phyloP scores from a whole-genome alignment of 257 asterid species.

The Fraxinus anomala region DNA sequence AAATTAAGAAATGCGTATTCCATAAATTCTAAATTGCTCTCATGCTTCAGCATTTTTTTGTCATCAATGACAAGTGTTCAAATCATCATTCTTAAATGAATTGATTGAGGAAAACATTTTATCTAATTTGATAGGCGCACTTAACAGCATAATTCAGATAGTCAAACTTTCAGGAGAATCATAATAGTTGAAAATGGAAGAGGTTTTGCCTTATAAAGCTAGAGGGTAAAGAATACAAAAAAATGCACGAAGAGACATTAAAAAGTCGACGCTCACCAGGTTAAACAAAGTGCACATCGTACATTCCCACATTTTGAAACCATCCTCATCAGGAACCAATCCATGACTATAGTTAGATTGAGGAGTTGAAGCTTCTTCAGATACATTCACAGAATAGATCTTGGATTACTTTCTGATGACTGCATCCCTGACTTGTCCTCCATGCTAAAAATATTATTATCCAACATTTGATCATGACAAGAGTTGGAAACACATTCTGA shows the following conservation, averaged over 20 bases:
- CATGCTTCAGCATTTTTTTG: background rate
- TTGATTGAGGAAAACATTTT: slow-evolving; percentile 1
- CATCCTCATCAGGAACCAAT: slow-evolving; percentile 22
- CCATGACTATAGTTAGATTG: slow-evolving; percentile 31
- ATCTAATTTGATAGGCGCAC: background rate
- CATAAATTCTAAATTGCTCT: background rate
- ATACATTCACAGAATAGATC: slow-evolving; percentile 25
- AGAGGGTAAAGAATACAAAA: slow-evolving; percentile 4
- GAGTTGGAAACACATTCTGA: slow-evolving; percentile 29
- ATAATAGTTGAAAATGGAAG: background rate
- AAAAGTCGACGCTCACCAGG: slow-evolving; percentile 52
- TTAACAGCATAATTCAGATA: slow-evolving; percentile 5
- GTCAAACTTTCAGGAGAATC: slow-evolving; percentile 7
- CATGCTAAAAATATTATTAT: slow-evolving; percentile 25
- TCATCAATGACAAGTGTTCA: background rate
- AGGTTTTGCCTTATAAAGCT: slow-evolving; percentile 13
- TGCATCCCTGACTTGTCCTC: slow-evolving; percentile 21
- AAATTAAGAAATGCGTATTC: background rate
- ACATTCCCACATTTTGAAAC: slow-evolving; percentile 63
- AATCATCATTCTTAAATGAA: slow-evolving; percentile 1
- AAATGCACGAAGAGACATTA: background rate
- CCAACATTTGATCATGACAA: slow-evolving; percentile 29
- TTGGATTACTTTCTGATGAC: slow-evolving; percentile 21
- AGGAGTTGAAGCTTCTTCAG: slow-evolving; percentile 44
- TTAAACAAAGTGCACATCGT: slow-evolving; percentile 78